Evolutionary conservation across 371 early-diverging fungal genomes (phyloP).

Genomic region (Nematocida displodere): DNA sequence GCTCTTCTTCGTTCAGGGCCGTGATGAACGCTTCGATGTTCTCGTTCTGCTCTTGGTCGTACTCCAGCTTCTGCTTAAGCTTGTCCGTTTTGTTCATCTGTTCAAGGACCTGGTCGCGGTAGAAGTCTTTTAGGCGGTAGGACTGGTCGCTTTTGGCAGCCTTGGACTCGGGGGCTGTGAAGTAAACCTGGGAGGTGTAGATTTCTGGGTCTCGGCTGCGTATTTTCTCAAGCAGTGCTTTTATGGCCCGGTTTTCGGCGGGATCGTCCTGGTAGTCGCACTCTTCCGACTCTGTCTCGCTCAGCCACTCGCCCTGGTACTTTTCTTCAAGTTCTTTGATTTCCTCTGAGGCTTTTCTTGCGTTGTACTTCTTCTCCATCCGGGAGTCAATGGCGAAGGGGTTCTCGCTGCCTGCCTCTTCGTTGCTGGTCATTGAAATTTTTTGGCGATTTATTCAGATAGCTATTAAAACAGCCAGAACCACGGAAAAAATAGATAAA

Average conservation of each 20-base stretch:
- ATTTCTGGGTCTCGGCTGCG: slow-evolving; percentile 29
- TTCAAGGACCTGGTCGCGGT: slow-evolving; percentile 17
- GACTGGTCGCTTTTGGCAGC: not conserved
- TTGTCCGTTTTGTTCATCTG: not conserved
- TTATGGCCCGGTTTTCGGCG: slow-evolving; percentile 25
- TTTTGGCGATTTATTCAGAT: slow-evolving; percentile 8
- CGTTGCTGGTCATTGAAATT: not conserved
- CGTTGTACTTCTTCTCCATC: slow-evolving; percentile 33
- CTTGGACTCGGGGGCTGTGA: not conserved
- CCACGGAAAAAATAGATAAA: slow-evolving; percentile 18
- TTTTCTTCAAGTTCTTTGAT: slow-evolving; percentile 35
- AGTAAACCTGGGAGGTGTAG: not conserved
- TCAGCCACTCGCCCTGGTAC: slow-evolving; percentile 9
- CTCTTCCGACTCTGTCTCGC: slow-evolving; percentile 18
- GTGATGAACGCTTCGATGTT: slow-evolving; percentile 9
- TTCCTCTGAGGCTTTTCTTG: slow-evolving; percentile 33
- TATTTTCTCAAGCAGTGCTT: slow-evolving; percentile 22
- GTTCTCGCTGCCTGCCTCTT: slow-evolving; percentile 4
- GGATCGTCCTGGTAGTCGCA: slow-evolving; percentile 17
- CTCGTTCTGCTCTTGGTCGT: slow-evolving; percentile 7
- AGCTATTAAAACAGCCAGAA: slow-evolving; percentile 18
- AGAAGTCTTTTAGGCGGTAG: slow-evolving; percentile 34
- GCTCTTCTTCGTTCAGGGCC: not conserved
- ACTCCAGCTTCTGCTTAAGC: not conserved
- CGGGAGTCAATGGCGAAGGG: slow-evolving; percentile 18